Conservation (phyloP, 1,284 basidiomycete species). For the Papiliotrema laurentii region DNA sequence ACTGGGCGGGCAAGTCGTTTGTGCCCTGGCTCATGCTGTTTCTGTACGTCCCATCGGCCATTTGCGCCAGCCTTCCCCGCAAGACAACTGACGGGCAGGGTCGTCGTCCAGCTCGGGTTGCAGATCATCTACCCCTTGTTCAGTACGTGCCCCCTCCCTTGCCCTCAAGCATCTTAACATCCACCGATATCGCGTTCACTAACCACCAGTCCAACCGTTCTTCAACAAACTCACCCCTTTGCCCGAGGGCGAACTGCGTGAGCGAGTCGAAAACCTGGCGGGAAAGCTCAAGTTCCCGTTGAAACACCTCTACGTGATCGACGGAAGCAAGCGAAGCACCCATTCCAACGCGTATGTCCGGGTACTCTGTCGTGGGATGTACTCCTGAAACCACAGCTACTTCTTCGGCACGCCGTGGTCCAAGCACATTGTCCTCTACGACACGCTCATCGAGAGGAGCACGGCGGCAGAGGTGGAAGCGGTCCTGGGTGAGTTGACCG, state of each 20-base stretch:
- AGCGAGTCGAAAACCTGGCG: constrained; percentile 69
- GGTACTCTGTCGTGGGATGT: too few relatives aligned
- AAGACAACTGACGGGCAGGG: constrained; percentile 55
- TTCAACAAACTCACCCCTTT: constrained; percentile 96
- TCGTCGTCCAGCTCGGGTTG: constrained; percentile 77
- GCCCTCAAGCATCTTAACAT: constrained; percentile 9
- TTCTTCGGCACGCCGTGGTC: constrained; percentile 93
- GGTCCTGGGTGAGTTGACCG: constrained; percentile 7
- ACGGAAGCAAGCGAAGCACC: constrained; percentile 89
- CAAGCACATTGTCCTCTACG: constrained; percentile 96
- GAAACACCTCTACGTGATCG: constrained; percentile 92
- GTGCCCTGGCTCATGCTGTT: constrained; percentile 85
- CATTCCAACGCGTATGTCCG: constrained; percentile 75
- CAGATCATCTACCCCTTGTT: constrained; percentile 81
- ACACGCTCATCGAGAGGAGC: constrained; percentile 89
- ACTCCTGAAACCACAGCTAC: constrained; percentile 54
- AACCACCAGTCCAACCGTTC: constrained; percentile 67
- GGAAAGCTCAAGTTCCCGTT: constrained; percentile 83
- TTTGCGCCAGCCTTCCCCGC: too few relatives aligned
- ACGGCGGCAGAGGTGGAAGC: constrained; percentile 39
- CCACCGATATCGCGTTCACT: neutral
- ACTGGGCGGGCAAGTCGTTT: constrained; percentile 86
- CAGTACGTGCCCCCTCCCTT: too few relatives aligned
- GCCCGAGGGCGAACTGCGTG: constrained; percentile 64
- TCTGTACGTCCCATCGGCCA: constrained; percentile 60